Evolutionary conservation across 768 basidiomycete species (phyloP).

Genomic region (Aureoboletus auriporus): DNA sequence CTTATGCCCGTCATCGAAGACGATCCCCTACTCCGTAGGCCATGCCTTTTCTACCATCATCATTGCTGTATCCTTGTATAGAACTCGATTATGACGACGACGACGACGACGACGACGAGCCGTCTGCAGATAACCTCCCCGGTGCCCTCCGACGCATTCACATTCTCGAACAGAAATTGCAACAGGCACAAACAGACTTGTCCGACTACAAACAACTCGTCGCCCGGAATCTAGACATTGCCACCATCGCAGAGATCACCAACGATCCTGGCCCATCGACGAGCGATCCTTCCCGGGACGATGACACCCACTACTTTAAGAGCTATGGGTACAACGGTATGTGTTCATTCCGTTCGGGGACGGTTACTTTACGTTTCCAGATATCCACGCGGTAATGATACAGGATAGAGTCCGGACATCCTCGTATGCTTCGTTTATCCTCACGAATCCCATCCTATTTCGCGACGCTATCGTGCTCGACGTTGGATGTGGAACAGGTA

Average conservation of each 20-base stretch:
- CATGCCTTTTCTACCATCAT: neutral
- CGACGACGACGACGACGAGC: constrained; percentile 45
- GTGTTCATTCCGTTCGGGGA: constrained; percentile 1
- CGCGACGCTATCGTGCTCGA: constrained; percentile 85
- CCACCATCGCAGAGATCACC: constrained; percentile 40
- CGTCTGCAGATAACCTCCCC: constrained; percentile 14
- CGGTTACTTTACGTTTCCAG: constrained; percentile 32
- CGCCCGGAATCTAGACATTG: constrained; percentile 46
- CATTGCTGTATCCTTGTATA: constrained; percentile 21
- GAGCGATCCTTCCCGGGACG: constrained; percentile 49
- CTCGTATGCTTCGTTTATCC: constrained; percentile 88
- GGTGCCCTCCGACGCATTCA: constrained; percentile 45
- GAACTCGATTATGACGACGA: constrained; percentile 66
- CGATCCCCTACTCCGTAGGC: constrained; percentile 86
- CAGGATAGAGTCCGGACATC: constrained; percentile 92
- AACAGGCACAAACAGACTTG: constrained; percentile 55
- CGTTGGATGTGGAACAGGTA: constrained; percentile 95
- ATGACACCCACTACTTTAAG: constrained; percentile 92
- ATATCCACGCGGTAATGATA: constrained; percentile 96
- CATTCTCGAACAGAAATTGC: constrained; percentile 59
- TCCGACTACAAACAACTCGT: constrained; percentile 59
- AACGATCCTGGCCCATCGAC: constrained; percentile 31
- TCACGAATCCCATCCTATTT: constrained; percentile 78
- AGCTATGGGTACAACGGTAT: constrained; percentile 86
- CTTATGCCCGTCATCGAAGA: constrained; percentile 80